Base-by-base conservation (phyloP, 2,329 filamentous ascomycete species). In the Fusarium ambrosium region DNA sequence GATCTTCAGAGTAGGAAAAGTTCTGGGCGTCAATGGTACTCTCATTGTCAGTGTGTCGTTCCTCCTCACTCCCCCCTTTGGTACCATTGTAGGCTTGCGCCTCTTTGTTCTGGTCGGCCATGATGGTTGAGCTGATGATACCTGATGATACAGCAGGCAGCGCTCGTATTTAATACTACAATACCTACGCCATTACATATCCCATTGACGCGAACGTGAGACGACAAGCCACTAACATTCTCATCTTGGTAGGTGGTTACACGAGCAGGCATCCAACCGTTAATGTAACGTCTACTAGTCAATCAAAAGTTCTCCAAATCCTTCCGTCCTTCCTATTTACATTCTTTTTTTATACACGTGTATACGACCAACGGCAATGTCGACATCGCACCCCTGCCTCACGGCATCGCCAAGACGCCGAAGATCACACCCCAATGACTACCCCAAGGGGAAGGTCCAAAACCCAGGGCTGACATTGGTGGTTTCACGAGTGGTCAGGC, bases 21-120 rank as follows among this genome's bases (percentile, higher is more conserved):
- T 79, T 80, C 63, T 85, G 37, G 84, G 91, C 75, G 81, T 89
- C 76, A 34, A 81, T 71, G 20, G 78, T 77, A 18, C 74, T 79
- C 2, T 51, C 76, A 29, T 71, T 72, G 11, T 79, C 77, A 22
- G 64, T 60, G 29, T 67, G 66, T 18, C 18, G 66, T 3, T 76
- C 34, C 36, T 78, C 77, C 10, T 79, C 75, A 36, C 75, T 78
- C 8, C 64, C 68, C 20, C 56, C 62, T 55, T 63, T 62, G 24
- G 29, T 39, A 5, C 51, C 68, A 14, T 69, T 27, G 3, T 43
- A 29, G 53, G 58, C 24, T 6, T 63, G 29, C n/a, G 45, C 59
- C 20, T 51, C 41, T 20, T 77, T 72, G 13, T 56, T 66, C 2
- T 24, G 14, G 24, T 73, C 74, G 1, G 71, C 70, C 77, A 79